phyloP scores from a whole-genome alignment of 2,329 filamentous ascomycete species.

The Achaetomium macrosporum region DNA sequence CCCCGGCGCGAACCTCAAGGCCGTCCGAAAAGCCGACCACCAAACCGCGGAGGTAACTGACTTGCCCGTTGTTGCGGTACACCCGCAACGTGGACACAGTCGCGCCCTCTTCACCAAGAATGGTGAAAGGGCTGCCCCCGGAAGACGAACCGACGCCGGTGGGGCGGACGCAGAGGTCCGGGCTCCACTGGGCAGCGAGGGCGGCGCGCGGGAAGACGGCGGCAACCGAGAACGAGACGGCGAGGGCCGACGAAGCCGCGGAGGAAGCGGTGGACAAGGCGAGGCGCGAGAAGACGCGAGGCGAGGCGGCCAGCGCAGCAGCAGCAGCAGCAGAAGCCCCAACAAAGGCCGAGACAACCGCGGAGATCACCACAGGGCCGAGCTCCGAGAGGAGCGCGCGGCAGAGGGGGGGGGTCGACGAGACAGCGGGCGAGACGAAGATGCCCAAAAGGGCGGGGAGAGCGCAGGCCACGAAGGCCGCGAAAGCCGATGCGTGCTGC shows the following conservation, averaged over 20 bases:
- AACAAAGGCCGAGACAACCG: no score
- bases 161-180: neutral
- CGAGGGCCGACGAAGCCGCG: neutral
- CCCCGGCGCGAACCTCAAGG: neutral
- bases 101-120: neutral
- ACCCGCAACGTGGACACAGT: neutral
- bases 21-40: constrained; percentile 7
- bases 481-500: no score
- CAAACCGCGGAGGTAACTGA: constrained; percentile 1
- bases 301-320: no score
- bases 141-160: neutral
- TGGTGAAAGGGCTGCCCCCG: constrained; percentile 5
- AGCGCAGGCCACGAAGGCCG: no score
- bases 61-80: constrained; percentile 6
- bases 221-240: neutral
- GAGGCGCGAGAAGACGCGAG: no score
- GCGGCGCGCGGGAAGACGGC: neutral
- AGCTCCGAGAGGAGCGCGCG: no score
- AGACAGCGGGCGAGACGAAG: no score
- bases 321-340: no score
- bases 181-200: neutral
- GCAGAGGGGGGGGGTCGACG: no score
- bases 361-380: no score
- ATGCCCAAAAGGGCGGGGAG: no score
- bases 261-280: neutral